Base-by-base conservation (phyloP, 352 stramenopile species). In the Thalassiosira oceanica region DNA sequence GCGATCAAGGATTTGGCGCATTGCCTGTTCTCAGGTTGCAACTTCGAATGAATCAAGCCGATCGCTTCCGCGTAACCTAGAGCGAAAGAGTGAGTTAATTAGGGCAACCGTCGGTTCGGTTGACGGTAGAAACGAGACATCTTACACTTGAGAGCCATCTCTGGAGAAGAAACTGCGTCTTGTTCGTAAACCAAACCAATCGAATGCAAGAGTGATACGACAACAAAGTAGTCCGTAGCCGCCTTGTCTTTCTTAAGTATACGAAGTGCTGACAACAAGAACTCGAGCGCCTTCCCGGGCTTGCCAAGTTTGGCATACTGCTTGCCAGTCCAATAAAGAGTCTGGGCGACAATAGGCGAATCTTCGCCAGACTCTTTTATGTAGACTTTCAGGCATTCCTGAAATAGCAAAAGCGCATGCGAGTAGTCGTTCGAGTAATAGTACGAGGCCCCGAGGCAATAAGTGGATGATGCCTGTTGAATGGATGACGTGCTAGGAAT, bases 111-210 rank as follows among this genome's bases (percentile, higher is more conserved):
- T n/a, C 7, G 31, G 31, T 37, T 8, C n/a, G 7, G n/a, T 37
- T 37, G 8, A 37, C n/a, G 31, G 7, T 37, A 13, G 31, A 8
- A 37, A 13, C 31, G 31, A 37, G n/a, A 37, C n/a, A 13, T 37
- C n/a, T 37, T 37, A 76, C 71, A 81, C 36, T 81, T 81, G 21
- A 81, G 45, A 16, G 64, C 42, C 65, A 81, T 75, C 28, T 81
- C 63, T 65, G 41, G 31, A 21, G 67, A 48, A 42, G 68, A 71
- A 7, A 81, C 31, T 61, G 64, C 61, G 28, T 74, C 48, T 20
- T 74, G 33, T 61, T 81, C 63, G 41, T 74, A 81, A 23, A 65
- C 56, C 45, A 52, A 27, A 2, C 63, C 71, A 37, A 75, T 81
- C 0, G 45, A 13, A 48, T 81, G 58, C 3, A 81, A 55, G 21